Base-by-base conservation (phyloP, 1,139 yeast genomes). In the Zygoascus meyerae region DNA sequence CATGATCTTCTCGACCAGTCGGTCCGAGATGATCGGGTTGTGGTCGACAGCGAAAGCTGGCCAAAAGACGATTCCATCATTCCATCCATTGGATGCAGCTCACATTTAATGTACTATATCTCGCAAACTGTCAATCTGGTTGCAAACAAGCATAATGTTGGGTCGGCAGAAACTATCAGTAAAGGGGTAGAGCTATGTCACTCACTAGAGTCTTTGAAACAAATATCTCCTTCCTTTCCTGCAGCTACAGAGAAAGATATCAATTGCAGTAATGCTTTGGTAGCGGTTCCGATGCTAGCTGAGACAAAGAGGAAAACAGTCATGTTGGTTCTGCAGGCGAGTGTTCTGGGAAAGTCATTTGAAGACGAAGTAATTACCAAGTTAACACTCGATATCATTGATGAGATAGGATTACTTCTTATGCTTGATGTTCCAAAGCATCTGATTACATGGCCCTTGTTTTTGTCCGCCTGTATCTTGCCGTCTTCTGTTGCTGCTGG, bases 261-360 rank as follows among this genome's bases (percentile, higher is more conserved):
- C n/a, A 34, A 14, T n/a, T 5, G 14, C 18, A 14, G 15, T 10
- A 16, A 10, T 34, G 15, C 36, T n/a, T n/a, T 34, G 15, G 12
- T 11, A 15, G 21, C 17, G 5, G 36, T 34, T 14, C n/a, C 21
- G 15, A 16, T 14, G 18, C 29, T 36, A 9, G 29, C 40, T 11
- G 40, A 36, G 30, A 5, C 15, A n/a, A 36, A 36, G n/a, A 36
- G 40, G 16, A 36, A 36, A n/a, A 36, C 40, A 11, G 40, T 29
- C 7, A 11, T 17, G 17, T 16, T 36, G 9, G 30, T 36, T 6
- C 30, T 36, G 6, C 14, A 15, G 5, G 40, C 30, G 2, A 17
- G 16, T 17, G 40, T 36, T 6, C 12, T 36, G 30, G n/a, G 18
- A 29, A 36, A 36, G 17, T n/a, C 40, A n/a, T 36, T 36, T 12